Percentiles rank a stretch among this genome's conserved stretches.
Evolutionary conservation across 148 eudicot species (phyloP).

Genomic region (Dysphania ambrosioides): DNA sequence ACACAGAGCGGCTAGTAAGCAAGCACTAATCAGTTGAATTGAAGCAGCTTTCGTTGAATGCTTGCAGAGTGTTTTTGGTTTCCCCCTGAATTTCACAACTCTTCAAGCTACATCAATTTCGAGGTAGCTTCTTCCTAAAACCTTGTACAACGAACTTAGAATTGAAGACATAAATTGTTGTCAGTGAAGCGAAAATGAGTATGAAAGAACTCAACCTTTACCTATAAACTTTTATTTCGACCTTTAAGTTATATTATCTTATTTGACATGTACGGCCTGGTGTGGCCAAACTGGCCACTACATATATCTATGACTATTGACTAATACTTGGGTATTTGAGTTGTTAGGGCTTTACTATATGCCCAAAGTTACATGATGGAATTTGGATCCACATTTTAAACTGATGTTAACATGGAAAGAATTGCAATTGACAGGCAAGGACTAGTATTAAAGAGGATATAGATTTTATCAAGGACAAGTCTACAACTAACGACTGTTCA

Average conservation of each 20-base stretch:
- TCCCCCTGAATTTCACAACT: background rate
- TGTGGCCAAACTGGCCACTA: too few species aligned
- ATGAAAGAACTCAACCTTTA: background rate
- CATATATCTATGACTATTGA: too few species aligned
- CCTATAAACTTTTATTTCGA: background rate
- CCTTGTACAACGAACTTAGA: background rate
- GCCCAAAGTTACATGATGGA: background rate
- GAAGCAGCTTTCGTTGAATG: background rate
- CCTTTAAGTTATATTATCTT: background rate
- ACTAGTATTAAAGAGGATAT: too few species aligned
- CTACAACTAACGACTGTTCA: background rate
- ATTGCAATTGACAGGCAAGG: too few species aligned
- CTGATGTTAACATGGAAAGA: too few species aligned
- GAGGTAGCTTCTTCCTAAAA: slow-evolving; percentile 14
- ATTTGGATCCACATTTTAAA: background rate
- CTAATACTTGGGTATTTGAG: too few species aligned
- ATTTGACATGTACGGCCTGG: too few species aligned
- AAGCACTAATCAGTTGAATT: too few species aligned
- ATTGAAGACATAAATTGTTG: background rate
- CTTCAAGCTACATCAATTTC: background rate
- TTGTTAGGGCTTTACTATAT: too few species aligned
- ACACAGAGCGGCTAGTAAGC: too few species aligned
- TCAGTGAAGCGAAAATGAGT: background rate
- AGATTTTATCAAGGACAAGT: too few species aligned
- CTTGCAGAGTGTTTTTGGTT: background rate